Percentiles rank a stretch among this genome's conserved stretches.
phyloP scores from a whole-genome alignment of 129 eudicot species.

The Logfia minima region DNA sequence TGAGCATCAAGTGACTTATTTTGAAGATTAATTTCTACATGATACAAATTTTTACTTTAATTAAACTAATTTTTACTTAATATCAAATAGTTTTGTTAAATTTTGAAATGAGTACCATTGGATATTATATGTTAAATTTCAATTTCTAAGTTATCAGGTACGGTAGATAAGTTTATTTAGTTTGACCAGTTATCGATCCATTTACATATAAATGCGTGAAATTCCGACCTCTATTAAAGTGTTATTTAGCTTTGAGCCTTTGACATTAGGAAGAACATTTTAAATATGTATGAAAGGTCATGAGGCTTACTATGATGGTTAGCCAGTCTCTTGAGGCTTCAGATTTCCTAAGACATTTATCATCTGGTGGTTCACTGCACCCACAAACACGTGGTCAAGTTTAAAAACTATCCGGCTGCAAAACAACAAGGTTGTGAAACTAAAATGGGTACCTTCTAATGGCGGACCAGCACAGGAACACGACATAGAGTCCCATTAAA shows the following conservation, averaged over 20 bases:
- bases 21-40: neutral
- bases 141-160: too few relatives aligned
- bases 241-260: neutral
- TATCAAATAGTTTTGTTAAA: neutral
- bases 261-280: neutral
- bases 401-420: constrained; percentile 5
- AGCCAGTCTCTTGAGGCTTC: constrained; percentile 73
- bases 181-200: neutral
- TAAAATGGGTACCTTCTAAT: constrained; percentile 57
- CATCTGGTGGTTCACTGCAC: constrained; percentile 78
- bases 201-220: neutral
- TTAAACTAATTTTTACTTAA: neutral
- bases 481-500: constrained; percentile 77
- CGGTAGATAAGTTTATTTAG: neutral
- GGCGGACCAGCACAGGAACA: constrained; percentile 93
- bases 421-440: neutral
- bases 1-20: constrained; percentile 20
- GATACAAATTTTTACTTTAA: too few relatives aligned
- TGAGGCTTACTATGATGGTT: constrained; percentile 63
- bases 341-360: constrained; percentile 56
- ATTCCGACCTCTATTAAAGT: neutral
- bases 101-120: neutral
- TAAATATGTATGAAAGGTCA: neutral
- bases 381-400: constrained; percentile 17
- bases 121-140: neutral